Evolutionary conservation across 2,329 filamentous ascomycete species (phyloP).

Genomic region (Cordyceps farinosa): DNA sequence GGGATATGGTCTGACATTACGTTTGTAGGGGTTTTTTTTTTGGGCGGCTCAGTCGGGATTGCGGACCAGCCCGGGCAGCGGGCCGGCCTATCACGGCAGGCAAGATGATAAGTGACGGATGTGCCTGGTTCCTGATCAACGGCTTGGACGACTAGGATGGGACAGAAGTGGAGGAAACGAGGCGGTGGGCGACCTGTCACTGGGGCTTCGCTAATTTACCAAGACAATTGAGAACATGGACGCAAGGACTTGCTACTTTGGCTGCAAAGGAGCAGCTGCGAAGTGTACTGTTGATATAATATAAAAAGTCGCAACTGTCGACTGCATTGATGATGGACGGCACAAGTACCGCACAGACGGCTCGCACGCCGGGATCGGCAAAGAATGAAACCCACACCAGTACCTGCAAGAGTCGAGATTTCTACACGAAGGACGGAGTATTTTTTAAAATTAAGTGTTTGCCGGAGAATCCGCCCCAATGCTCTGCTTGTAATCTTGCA

Average conservation of each 20-base stretch:
- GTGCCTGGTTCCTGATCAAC: background rate
- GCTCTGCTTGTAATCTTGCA: background rate
- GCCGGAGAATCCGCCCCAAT: background rate
- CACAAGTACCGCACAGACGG: background rate
- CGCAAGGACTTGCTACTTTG: background rate
- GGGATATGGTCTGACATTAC: background rate
- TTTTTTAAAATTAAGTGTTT: background rate
- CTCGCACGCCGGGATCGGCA: background rate
- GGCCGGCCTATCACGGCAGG: background rate
- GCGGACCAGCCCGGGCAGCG: background rate
- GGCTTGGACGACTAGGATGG: background rate
- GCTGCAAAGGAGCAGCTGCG: background rate
- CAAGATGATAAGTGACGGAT: slow-evolving; percentile 1
- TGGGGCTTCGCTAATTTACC: background rate
- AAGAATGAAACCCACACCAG: background rate
- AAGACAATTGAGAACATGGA: background rate
- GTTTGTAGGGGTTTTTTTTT: background rate
- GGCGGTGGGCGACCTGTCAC: background rate
- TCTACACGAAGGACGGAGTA: background rate
- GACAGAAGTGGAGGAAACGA: background rate
- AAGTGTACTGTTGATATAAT: too few relatives aligned
- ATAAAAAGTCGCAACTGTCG: too few relatives aligned
- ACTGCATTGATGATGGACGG: too few relatives aligned
- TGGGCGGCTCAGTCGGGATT: background rate
- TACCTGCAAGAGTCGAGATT: background rate